Evolutionary conservation across 2,329 filamentous ascomycete genomes (phyloP), one percentile per base, ranked within the genome.

Genomic region (Fusarium kyushuense): DNA sequence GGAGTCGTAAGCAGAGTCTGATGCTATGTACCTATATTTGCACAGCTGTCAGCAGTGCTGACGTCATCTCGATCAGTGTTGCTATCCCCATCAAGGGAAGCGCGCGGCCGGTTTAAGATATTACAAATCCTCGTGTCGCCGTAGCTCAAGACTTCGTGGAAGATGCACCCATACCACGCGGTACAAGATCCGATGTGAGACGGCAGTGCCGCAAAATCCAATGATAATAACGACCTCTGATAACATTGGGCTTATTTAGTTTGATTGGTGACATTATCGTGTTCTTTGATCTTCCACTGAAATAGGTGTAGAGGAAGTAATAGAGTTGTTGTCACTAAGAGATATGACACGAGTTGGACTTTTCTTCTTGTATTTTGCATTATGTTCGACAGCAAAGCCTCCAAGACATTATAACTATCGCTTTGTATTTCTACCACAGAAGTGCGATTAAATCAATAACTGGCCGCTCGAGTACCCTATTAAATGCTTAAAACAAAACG

Each of bases 11-110:
- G 64, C 40, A 51, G 33, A n/a, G 17, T 29, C 12, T 11, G 6
- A 27, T 7, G 4, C 2, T 27, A 11, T 29, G 1, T 45, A n/a
- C 27, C 27, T 62, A 58, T 58, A 12, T 64, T 41, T 25, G 19
- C 35, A 35, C 5, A 52, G 11, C 4, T 13, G 33, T 60, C 33
- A 45, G 61, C 52, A 33, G 6, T 32, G 54, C 65, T 68, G 51
- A 68, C 60, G 56, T 68, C 54, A 68, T 23, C n/a, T 10, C 19
- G 0, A 1, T 17, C 14, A 3, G 2, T 21, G 3, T 17, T n/a
- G 14, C 5, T 29, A 19, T 36, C 4, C 21, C n/a, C 4, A 2
- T 33, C 21, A 5, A 5, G n/a, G 12, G 4, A 9, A 38, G 17
- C 47, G 10, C 47, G 30, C 23, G 13, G 21, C 14, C 13, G 1